Evolutionary conservation across 352 stramenopile genomes (phyloP), one percentile per base, ranked within the genome.

Genomic region (Pythium guiyangense): DNA sequence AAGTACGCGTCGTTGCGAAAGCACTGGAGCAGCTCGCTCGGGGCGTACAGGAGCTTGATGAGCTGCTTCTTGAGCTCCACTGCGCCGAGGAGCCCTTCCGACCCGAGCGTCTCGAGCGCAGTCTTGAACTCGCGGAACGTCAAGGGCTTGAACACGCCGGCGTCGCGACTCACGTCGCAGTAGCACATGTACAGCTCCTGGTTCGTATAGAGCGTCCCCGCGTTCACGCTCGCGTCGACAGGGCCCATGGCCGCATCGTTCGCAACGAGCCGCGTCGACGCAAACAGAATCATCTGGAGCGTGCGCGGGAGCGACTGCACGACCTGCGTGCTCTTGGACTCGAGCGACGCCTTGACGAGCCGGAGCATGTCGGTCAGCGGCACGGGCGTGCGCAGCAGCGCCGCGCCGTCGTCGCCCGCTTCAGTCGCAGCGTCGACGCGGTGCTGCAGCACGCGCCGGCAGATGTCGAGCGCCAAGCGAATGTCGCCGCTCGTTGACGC

Each of bases 201-300:
- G 18, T 86, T 71, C 27, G 60, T 63, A 42, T 84, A 76, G 15
- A 93, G 67, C 31, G 66, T 67, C 6, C 57, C 47, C 15, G 66
- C 54, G 14, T 51, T 55, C 31, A 48, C 42, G 44, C 73, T 73
- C 9, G 64, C 60, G 15, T 71, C 69, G n/a, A 3, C 20, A 5
- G 11, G 8, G 3, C 9, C 11, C 10, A 14, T 47, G 4, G 18
- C 20, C 14, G 69, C 69, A n/a, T 63, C 70, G 20, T 70, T 49
- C 18, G n/a, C 53, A 10, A 49, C 63, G 40, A 86, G 57, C 44
- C 73, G 66, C 0, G 74, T 86, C 34, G 75, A 85, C 11, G 82
- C 77, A 51, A 90, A 90, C 27, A 91, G 65, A 52, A 92, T 88
- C 76, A 94, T 86, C 63, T 93, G 80, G 22, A 91, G 63, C 55